Conservation (phyloP, 108 stramenopile species). For the Cylindrotheca fusiformis region DNA sequence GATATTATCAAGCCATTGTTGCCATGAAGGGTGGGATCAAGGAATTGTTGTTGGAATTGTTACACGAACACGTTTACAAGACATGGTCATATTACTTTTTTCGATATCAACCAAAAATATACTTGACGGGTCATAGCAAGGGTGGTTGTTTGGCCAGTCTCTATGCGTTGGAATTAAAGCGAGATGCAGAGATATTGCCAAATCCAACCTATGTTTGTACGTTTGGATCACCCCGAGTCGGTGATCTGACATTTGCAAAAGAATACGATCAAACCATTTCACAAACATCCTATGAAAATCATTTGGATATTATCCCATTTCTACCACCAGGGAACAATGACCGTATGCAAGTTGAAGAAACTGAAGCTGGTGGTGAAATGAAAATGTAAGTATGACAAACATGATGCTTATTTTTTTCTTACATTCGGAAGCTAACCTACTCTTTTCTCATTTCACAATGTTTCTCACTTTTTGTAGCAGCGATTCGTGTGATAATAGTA, state of each 20-base stretch:
- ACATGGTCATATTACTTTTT: background rate
- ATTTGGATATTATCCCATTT: conserved; percentile 27
- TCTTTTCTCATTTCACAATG: no score
- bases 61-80: background rate
- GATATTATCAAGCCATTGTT: no score
- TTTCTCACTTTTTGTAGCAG: no score
- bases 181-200: conserved; percentile 6
- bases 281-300: conserved; percentile 23
- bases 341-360: background rate
- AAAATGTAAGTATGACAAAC: no score
- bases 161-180: conserved; percentile 1
- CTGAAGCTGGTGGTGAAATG: no score
- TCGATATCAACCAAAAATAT: conserved; percentile 1
- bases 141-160: conserved; percentile 29
- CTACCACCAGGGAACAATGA: conserved; percentile 13
- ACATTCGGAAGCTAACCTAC: no score
- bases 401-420: no score
- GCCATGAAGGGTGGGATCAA: background rate
- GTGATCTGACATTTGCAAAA: conserved; percentile 6
- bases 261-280: conserved; percentile 3
- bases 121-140: conserved; percentile 31
- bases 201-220: conserved; percentile 16
- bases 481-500: no score
- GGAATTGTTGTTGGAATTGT: background rate
- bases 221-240: conserved; percentile 24